Percentiles rank a stretch among this genome's conserved stretches.
phyloP scores from a whole-genome alignment of 2,329 filamentous ascomycete genomes.

The Alternaria sp. region DNA sequence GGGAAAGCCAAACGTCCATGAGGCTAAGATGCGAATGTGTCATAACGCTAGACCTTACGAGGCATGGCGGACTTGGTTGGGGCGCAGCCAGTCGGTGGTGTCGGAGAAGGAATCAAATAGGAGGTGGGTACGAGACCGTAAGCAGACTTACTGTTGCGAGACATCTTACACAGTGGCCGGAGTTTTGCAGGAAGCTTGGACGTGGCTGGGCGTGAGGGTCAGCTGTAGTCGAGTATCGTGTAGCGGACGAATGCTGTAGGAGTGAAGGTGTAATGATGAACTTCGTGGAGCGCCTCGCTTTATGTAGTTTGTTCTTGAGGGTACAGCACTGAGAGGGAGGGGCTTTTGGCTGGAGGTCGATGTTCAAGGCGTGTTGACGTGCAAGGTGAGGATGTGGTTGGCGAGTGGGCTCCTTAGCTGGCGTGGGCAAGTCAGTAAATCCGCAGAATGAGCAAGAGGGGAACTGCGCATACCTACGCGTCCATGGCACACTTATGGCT shows the following conservation, averaged over 20 bases:
- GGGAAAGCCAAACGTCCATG: not conserved
- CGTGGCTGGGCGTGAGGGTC: not conserved
- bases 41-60: not conserved
- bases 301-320: not conserved
- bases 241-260: not conserved
- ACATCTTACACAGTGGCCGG: slow-evolving; percentile 12
- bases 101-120: not conserved
- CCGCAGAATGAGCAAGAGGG: slow-evolving; percentile 8
- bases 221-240: not conserved
- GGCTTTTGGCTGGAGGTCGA: not conserved
- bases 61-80: not conserved
- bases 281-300: not conserved
- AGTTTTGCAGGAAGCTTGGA: not conserved
- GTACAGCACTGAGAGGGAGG: not conserved
- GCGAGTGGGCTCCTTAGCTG: slow-evolving; percentile 8
- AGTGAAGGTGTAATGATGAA: not conserved
- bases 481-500: slow-evolving; percentile 13
- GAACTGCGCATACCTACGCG: slow-evolving; percentile 19
- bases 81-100: not conserved
- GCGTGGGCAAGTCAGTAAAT: slow-evolving; percentile 7
- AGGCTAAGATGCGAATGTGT: not conserved
- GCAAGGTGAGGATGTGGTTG: slow-evolving; percentile 15
- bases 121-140: not conserved
- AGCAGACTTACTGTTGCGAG: slow-evolving; percentile 16
- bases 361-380: slow-evolving; percentile 18